These are phyloP conservation scores for Lophiostoma macrostomum DNA, from an alignment of 495 filamentous ascomycete species.

Conservation along the genomic window DNA sequence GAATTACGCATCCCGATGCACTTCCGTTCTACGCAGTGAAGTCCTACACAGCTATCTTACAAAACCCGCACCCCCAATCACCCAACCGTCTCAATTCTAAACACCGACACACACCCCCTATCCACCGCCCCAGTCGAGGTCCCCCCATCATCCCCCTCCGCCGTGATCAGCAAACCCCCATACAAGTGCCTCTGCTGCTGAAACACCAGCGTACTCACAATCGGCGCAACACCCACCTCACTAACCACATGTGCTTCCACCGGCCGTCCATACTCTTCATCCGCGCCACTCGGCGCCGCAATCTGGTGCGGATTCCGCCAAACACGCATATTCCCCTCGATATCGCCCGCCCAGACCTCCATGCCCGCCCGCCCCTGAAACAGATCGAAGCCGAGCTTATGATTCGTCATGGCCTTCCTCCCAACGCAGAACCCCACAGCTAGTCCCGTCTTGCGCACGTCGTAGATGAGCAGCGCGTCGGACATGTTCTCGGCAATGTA, in stretches of 20 bases:
- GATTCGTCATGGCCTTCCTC: conserved; percentile 67
- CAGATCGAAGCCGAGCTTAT: conserved; percentile 75
- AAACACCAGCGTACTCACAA: conserved; percentile 13
- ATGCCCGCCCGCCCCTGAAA: background rate
- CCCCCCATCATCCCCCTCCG: too few species aligned
- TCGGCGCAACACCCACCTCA: conserved; percentile 19
- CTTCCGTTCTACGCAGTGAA: too few species aligned
- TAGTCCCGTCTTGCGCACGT: conserved; percentile 70
- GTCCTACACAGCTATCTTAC: too few species aligned
- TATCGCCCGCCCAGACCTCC: conserved; percentile 81
- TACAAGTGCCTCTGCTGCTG: background rate
- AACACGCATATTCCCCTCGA: conserved; percentile 70
- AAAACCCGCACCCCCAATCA: too few species aligned
- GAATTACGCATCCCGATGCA: too few species aligned
- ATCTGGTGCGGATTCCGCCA: conserved; percentile 58
- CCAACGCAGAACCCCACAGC: conserved; percentile 69
- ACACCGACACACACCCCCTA: too few species aligned
- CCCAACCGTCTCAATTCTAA: too few species aligned
- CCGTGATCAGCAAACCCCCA: background rate
- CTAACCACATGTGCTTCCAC: conserved; percentile 33
- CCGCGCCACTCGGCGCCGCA: too few species aligned
- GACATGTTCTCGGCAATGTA: conserved; percentile 82
- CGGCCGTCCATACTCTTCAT: too few species aligned
- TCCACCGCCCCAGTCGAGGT: too few species aligned
- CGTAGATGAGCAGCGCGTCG: conserved; percentile 72